Conservation (phyloP, 2,329 filamentous ascomycete species). For the Aspergillus novoparasiticus region DNA sequence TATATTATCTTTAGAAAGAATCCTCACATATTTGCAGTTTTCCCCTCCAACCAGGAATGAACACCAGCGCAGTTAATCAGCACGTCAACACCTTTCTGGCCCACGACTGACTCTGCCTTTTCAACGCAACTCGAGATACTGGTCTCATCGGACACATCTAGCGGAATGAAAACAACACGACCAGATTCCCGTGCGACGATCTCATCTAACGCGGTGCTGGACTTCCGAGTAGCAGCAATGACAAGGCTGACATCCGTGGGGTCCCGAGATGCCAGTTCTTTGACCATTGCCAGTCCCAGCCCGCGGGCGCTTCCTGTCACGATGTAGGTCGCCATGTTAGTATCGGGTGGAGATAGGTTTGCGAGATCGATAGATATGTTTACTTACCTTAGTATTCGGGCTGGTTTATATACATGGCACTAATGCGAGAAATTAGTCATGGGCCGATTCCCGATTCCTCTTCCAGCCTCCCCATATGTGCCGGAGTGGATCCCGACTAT, state of each 20-base stretch:
- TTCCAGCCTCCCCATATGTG: too few species aligned
- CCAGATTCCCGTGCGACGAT: conserved; percentile 31
- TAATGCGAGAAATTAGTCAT: not conserved
- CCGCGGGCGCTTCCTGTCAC: conserved; percentile 30
- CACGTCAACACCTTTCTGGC: conserved; percentile 41
- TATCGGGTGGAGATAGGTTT: not conserved
- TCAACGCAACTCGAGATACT: conserved; percentile 34
- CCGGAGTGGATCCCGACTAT: too few species aligned
- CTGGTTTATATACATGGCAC: not conserved
- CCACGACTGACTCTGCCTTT: conserved; percentile 29
- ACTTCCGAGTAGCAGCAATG: conserved; percentile 13
- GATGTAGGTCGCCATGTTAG: not conserved
- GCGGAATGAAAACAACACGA: conserved; percentile 33
- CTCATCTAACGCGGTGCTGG: conserved; percentile 27
- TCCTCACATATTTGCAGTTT: conserved; percentile 3
- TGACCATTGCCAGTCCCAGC: conserved; percentile 29
- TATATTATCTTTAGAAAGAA: not conserved
- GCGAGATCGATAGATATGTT: not conserved
- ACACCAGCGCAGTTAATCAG: conserved; percentile 46
- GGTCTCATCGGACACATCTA: conserved; percentile 36
- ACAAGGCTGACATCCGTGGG: conserved; percentile 1
- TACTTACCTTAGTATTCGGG: not conserved
- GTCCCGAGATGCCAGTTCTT: conserved; percentile 15
- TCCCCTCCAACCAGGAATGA: not conserved
- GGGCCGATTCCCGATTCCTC: not conserved